phyloP scores from a whole-genome alignment of 2,329 filamentous ascomycete species.

The Myriosclerotinia duriaeana region DNA sequence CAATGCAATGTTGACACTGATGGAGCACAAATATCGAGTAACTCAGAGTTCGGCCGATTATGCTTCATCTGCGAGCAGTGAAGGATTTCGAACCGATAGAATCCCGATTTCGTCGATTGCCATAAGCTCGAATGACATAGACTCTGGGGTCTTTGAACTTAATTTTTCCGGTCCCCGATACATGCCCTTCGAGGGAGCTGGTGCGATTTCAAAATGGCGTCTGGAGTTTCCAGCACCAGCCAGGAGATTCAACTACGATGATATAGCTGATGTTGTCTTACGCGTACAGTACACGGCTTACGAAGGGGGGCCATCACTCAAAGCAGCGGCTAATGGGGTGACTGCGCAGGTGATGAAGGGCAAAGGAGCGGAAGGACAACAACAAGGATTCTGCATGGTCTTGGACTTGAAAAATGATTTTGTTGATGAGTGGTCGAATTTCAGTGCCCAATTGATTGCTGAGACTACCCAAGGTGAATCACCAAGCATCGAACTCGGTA shows the following conservation, averaged over 20 bases:
- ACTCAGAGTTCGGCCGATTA: neutral
- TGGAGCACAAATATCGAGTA: neutral
- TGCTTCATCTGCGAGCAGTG: neutral
- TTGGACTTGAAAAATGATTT: neutral
- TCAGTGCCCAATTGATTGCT: neutral
- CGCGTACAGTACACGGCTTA: neutral
- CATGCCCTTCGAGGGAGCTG: constrained; percentile 44
- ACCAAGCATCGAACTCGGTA: neutral
- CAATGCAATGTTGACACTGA: constrained; percentile 9
- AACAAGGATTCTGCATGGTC: neutral
- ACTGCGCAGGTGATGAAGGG: neutral
- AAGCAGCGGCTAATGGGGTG: neutral
- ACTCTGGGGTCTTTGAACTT: constrained; percentile 43
- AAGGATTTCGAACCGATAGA: constrained; percentile 18
- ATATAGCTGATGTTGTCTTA: neutral
- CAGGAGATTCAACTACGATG: neutral
- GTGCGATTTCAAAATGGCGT: constrained; percentile 40
- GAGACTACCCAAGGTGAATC: neutral
- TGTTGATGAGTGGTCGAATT: neutral
- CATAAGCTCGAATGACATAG: constrained; percentile 34
- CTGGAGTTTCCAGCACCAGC: constrained; percentile 37
- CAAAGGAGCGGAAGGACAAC: neutral
- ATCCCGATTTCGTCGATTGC: constrained; percentile 39
- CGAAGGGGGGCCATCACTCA: constrained; percentile 4
- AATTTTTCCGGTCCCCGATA: constrained; percentile 39